Evolutionary conservation across 306 rosid species (phyloP), one percentile per base, ranked within the genome.

Genomic region (Glycyrrhiza uralensis): DNA sequence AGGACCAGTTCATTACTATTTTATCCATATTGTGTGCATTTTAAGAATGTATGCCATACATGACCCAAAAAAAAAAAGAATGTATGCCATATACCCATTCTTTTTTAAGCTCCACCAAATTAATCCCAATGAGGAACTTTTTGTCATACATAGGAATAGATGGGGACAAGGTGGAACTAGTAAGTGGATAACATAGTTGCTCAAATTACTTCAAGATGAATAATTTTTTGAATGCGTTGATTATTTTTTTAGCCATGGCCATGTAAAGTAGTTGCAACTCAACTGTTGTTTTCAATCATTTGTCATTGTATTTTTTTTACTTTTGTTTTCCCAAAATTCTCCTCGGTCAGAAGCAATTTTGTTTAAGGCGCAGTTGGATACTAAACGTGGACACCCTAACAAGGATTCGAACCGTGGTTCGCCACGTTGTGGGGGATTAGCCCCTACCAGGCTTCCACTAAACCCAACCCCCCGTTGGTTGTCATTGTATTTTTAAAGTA

Each of bases 11-110:
- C 41, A 55, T 75, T 61, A 2, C 77, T 41, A 62, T 54, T 62
- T 52, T 50, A 69, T 80, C 64, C 17, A 33, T 42, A 7, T 62
- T 33, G 30, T 33, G 30, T 80, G 55, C 39, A n/a, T 20, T 74
- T 68, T 52, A 60, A 60, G 66, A 51, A 44, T 10, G 62, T 12
- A 23, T 38, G 36, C 17, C 54, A 29, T 22, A 4, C n/a, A n/a
- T n/a, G n/a, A n/a, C n/a, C n/a, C n/a, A n/a, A n/a, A n/a, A n/a
- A n/a, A n/a, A n/a, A n/a, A n/a, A 60, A 60, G 66, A 51, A 44
- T 10, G 62, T 12, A 23, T 38, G 36, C 17, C 54, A 29, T 22
- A 4, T n/a, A n/a, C n/a, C 56, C 46, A 17, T 61, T 46, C 13
- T 4, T 49, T 74, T n/a, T 20, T 26, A 7, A 65, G 73, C 10